Evolutionary conservation across 163 green algal genomes (phyloP).

Genomic region (Scenedesmus sp.): DNA sequence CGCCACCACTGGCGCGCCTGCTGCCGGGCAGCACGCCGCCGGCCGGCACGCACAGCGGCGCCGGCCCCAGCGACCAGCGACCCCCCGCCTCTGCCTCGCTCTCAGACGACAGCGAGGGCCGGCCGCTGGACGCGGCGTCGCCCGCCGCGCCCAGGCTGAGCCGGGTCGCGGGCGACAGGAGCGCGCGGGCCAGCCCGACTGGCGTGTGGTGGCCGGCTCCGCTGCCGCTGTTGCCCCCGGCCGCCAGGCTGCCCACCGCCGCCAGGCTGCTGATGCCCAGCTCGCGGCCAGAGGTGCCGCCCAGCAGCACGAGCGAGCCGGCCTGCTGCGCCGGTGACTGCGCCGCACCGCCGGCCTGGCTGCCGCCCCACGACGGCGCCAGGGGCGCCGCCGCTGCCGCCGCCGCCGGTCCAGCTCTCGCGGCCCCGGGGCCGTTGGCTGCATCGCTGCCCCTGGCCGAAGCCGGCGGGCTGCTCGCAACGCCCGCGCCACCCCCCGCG

Average conservation of each 20-base stretch:
- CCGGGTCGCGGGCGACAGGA: constrained; percentile 28
- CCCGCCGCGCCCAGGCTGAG: constrained; percentile 22
- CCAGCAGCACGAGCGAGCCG: background rate
- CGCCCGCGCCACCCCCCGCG: too few species aligned
- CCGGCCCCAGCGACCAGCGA: background rate
- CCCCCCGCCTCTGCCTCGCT: background rate
- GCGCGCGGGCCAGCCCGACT: background rate
- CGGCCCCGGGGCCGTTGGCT: too few species aligned
- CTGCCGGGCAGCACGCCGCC: background rate
- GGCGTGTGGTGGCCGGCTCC: background rate
- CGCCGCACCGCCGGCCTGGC: too few species aligned
- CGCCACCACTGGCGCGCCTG: background rate
- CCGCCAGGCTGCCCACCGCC: background rate
- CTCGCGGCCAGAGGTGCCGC: constrained; percentile 1
- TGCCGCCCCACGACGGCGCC: too few species aligned
- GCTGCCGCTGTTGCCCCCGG: background rate
- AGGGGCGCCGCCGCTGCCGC: background rate
- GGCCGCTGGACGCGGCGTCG: background rate
- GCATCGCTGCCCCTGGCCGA: too few species aligned
- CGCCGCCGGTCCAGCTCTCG: background rate
- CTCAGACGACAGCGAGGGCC: constrained; percentile 15
- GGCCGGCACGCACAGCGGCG: background rate
- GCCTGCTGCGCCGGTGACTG: background rate
- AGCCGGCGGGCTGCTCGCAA: too few species aligned
- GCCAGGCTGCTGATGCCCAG: constrained; percentile 11